Evolutionary conservation across 257 asterid genomes (phyloP), one percentile per base, ranked within the genome.

Genomic region (Perilla frutescens): DNA sequence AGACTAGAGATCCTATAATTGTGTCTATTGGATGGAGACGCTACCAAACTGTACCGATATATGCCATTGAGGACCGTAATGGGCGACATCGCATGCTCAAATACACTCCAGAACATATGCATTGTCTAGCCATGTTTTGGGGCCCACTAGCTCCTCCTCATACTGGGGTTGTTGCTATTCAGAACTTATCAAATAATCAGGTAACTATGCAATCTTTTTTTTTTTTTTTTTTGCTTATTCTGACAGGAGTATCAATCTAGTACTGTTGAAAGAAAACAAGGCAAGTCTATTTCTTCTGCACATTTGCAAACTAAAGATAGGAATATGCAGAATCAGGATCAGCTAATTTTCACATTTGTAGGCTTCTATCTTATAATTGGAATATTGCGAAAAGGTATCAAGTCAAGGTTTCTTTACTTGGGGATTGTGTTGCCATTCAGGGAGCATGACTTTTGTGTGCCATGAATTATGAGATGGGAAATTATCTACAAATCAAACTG

Each of bases 91-190:
- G 99, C 60, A 95, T 95, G 99, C 96, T 91, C 59, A 95, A 95
- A 80, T 90, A 95, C 88, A 94, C 99, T 34, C 98, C 99, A 49
- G 99, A 94, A 74, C 99, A 94, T 77, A 94, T 94, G 99, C 99
- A 94, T 80, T 94, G 99, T 80, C 85, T 94, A 84, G 99, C 99
- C 76, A 86, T 90, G 97, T 90, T 94, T 80, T 94, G 98, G 97
- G 99, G 99, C 40, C 97, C 98, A 73, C 97, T 94, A 71, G 99
- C 97, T 60, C 98, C 99, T 50, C 97, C 98, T 51, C 89, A 83
- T 65, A 84, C 99, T 44, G 98, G 99, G 36, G 90, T 91, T 79
- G 90, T 94, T 54, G 97, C 99, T 58, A 87, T 95, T 62, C 99
- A 90, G 82, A 90, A 80, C 81, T 86, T 95, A 68, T 87, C 99